Conservation (phyloP, 2,329 filamentous ascomycete genomes). For the Fusarium brevicatenulatum region DNA sequence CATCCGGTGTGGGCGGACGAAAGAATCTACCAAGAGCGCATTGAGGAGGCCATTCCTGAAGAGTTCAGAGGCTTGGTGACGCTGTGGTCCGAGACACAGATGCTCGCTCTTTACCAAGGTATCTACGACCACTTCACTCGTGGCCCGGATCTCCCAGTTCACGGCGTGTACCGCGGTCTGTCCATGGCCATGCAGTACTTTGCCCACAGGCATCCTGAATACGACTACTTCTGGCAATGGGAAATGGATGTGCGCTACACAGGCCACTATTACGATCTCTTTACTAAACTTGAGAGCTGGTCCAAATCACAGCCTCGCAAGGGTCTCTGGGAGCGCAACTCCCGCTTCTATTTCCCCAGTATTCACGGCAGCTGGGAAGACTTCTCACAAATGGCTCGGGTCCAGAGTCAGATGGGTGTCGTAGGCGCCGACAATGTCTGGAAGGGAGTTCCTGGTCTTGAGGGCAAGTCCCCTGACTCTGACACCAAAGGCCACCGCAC, state of each 20-base stretch:
- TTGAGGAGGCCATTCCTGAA: conserved; percentile 75
- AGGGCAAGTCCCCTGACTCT: conserved; percentile 51
- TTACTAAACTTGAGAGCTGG: conserved; percentile 76
- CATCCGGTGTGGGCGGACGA: conserved; percentile 83
- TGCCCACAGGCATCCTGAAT: conserved; percentile 86
- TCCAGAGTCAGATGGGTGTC: conserved; percentile 77
- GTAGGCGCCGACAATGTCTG: conserved; percentile 74
- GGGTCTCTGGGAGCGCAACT: conserved; percentile 82
- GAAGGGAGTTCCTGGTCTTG: conserved; percentile 60
- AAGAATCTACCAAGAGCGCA: conserved; percentile 72
- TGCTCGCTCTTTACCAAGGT: conserved; percentile 89
- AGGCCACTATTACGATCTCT: conserved; percentile 82
- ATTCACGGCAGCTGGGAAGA: conserved; percentile 84
- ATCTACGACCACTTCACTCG: conserved; percentile 79
- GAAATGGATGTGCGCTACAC: conserved; percentile 94
- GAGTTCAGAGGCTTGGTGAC: conserved; percentile 92
- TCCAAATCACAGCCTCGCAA: conserved; percentile 78
- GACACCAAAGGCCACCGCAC: conserved; percentile 57
- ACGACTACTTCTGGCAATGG: conserved; percentile 94
- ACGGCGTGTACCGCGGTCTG: conserved; percentile 91
- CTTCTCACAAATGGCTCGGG: conserved; percentile 77
- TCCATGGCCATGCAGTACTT: conserved; percentile 97
- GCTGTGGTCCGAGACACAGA: conserved; percentile 93
- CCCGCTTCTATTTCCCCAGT: conserved; percentile 79
- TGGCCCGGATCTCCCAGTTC: conserved; percentile 77